Conservation (phyloP, 2,329 filamentous ascomycete species). For the Penicillium concentricum region DNA sequence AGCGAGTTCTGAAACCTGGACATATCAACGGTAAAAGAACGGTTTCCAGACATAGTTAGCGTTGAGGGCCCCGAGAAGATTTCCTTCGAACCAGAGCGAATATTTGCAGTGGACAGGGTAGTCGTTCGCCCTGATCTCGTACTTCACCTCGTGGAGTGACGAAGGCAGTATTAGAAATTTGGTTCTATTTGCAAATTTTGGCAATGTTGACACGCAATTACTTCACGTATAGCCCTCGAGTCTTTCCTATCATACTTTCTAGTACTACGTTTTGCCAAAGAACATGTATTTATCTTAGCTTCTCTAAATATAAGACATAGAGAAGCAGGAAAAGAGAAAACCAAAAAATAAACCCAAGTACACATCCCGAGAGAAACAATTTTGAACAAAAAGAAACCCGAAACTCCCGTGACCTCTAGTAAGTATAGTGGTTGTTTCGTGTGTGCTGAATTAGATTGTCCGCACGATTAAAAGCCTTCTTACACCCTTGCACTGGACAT, state of each 20-base stretch:
- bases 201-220: not conserved
- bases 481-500: slow-evolving; percentile 3
- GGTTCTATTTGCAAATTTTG: not conserved
- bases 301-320: not conserved
- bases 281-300: not conserved
- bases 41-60: slow-evolving; percentile 19
- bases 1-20: not conserved
- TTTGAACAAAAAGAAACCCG: not conserved
- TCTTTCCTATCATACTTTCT: not conserved
- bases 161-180: not conserved
- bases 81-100: slow-evolving; percentile 18
- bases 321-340: not conserved
- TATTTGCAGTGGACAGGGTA: slow-evolving; percentile 16
- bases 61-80: slow-evolving; percentile 10
- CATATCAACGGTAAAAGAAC: not conserved
- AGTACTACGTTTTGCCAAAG: not conserved
- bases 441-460: slow-evolving; percentile 5
- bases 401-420: not conserved
- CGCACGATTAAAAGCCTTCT: slow-evolving; percentile 4
- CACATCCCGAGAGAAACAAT: no score
- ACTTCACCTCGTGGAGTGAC: slow-evolving; percentile 12
- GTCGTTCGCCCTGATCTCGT: slow-evolving; percentile 12
- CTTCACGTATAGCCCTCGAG: not conserved
- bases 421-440: not conserved
- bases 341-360: not conserved